Conservation (phyloP, 2,329 filamentous ascomycete species). For the Colletotrichum chlorophyti region DNA sequence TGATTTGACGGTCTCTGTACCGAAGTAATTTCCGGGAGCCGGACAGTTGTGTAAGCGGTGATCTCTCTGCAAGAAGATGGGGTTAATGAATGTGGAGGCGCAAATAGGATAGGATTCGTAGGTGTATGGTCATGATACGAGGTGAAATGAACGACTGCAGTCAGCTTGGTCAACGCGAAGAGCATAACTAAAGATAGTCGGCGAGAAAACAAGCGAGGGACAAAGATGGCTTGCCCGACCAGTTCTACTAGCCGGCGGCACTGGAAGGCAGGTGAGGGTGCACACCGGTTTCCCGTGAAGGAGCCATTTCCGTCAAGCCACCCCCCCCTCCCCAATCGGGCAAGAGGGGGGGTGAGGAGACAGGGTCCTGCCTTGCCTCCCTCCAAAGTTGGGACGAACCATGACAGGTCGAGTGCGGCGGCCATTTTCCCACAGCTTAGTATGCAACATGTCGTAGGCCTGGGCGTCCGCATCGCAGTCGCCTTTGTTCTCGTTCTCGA, state of each 20-base stretch:
- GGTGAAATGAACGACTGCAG: too few species aligned
- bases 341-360: neutral
- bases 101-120: too few species aligned
- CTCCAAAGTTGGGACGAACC: slow-evolving; percentile 21
- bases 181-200: too few species aligned
- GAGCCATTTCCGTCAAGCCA: neutral
- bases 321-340: neutral
- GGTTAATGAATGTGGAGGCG: too few species aligned
- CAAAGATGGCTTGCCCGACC: too few species aligned
- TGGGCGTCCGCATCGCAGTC: neutral
- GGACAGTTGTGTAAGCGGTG: too few species aligned
- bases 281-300: neutral
- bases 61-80: too few species aligned
- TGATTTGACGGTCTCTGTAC: neutral
- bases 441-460: neutral
- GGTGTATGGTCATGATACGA: too few species aligned
- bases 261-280: neutral
- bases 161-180: too few species aligned
- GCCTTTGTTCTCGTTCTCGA: neutral
- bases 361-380: slow-evolving; percentile 14
- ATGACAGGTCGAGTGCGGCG: neutral
- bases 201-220: too few species aligned
- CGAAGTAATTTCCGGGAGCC: neutral
- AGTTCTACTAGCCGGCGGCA: too few species aligned
- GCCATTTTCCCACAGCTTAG: neutral